Evolutionary conservation across 139 green algal species (phyloP).

Genomic region (Coelastrella sp.): DNA sequence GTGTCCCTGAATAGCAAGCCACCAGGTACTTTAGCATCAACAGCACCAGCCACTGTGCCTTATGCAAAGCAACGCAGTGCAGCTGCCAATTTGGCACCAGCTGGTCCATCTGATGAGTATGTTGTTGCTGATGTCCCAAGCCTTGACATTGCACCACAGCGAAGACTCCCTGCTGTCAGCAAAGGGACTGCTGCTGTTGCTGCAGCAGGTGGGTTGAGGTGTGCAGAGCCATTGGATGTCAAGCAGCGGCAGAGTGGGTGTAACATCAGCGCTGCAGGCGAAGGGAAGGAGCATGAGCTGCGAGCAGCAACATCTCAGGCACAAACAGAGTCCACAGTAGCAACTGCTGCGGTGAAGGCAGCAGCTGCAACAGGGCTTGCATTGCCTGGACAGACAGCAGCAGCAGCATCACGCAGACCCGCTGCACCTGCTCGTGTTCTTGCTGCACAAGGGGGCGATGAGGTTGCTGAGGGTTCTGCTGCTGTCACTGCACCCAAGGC

Average conservation of each 20-base stretch:
- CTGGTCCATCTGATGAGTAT: background rate
- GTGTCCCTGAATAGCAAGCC: too few species aligned
- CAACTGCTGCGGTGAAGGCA: background rate
- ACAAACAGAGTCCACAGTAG: background rate
- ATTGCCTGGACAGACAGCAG: background rate
- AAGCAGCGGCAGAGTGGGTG: too few species aligned
- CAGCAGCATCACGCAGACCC: background rate
- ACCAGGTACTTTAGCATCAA: background rate
- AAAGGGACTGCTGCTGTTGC: too few species aligned
- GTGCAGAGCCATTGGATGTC: too few species aligned
- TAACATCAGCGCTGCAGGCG: too few species aligned
- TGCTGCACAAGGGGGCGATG: too few species aligned
- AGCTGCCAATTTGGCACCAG: background rate
- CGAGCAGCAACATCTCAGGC: background rate
- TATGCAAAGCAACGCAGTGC: background rate
- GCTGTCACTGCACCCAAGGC: background rate
- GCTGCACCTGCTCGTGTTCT: too few species aligned
- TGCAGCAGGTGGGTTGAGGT: too few species aligned
- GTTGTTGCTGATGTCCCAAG: background rate
- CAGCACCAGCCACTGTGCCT: background rate
- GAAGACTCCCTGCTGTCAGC: too few species aligned
- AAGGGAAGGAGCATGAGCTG: too few species aligned
- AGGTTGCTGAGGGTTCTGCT: background rate
- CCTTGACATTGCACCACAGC: background rate
- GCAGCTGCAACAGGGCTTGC: background rate